A percentile compares a stretch with the other conserved stretches of the same genome.
These are phyloP conservation scores for Tagetes patula DNA, from an alignment of 129 eudicot genomes.

Conservation along the genomic window DNA sequence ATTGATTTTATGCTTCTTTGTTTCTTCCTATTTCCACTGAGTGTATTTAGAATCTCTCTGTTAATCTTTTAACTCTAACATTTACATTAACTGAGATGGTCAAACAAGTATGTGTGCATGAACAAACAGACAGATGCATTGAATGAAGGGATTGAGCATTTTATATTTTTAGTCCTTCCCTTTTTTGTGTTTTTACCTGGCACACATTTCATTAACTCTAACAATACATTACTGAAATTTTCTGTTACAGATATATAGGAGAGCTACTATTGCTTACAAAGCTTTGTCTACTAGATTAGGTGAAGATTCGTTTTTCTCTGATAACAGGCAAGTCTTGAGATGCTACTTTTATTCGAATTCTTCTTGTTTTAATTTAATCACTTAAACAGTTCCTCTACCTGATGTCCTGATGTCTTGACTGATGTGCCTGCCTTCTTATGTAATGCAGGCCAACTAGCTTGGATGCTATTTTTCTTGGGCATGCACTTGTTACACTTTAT, in stretches of 20 bases:
- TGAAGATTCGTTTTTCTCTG: slow-evolving; percentile 64
- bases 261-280: slow-evolving; percentile 60
- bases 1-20: slow-evolving; percentile 13
- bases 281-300: slow-evolving; percentile 84
- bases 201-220: background rate
- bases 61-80: background rate
- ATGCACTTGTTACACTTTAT: slow-evolving; percentile 70
- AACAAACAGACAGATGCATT: background rate
- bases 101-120: background rate
- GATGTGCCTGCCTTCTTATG: slow-evolving; percentile 13
- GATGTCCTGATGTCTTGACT: slow-evolving; percentile 2
- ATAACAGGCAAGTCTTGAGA: slow-evolving; percentile 50
- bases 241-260: slow-evolving; percentile 70
- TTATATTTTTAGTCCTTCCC: background rate
- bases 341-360: slow-evolving; percentile 9
- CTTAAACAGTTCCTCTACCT: slow-evolving; percentile 3
- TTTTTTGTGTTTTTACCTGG: background rate
- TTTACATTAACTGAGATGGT: slow-evolving; percentile 10
- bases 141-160: background rate
- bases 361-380: slow-evolving; percentile 12
- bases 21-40: background rate
- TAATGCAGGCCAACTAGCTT: slow-evolving; percentile 87
- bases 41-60: background rate
- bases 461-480: slow-evolving; percentile 92
- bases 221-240: background rate